Conservation (phyloP, 83 land plant genomes). For the Thuja plicata region DNA sequence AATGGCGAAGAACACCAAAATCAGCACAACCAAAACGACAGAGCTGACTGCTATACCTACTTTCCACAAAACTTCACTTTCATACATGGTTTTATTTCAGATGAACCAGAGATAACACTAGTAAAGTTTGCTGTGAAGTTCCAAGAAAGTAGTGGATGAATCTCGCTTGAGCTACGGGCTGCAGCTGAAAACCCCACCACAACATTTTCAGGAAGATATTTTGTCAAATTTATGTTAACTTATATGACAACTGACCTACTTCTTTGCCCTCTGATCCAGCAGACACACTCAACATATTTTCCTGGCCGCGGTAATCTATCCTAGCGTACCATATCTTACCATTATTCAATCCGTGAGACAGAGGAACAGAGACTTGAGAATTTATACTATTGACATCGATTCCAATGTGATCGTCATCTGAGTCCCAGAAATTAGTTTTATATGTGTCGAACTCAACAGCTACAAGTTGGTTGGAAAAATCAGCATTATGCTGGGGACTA, state of each 20-base stretch:
- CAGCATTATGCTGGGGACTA: not conserved
- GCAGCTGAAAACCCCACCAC: constrained; percentile 30
- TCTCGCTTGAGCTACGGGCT: not conserved
- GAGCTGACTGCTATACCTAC: too few relatives aligned
- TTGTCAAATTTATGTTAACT: too few relatives aligned
- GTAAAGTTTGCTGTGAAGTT: not conserved
- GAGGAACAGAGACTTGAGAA: not conserved
- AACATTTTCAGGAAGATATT: too few relatives aligned
- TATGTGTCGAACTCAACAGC: constrained; percentile 28
- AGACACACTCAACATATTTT: not conserved
- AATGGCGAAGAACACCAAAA: too few relatives aligned
- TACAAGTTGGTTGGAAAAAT: not conserved
- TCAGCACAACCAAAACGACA: not conserved
- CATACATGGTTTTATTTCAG: too few relatives aligned
- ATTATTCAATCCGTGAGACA: not conserved
- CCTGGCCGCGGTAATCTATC: constrained; percentile 9
- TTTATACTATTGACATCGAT: not conserved
- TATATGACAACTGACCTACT: too few relatives aligned
- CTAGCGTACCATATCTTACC: not conserved
- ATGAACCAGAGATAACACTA: not conserved
- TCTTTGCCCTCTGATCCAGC: too few relatives aligned
- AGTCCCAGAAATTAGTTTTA: not conserved
- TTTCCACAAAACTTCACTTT: not conserved
- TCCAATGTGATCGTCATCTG: not conserved
- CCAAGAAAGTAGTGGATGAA: not conserved